Conservation (phyloP, 768 basidiomycete species). For the Leccinum aurantiacum region DNA sequence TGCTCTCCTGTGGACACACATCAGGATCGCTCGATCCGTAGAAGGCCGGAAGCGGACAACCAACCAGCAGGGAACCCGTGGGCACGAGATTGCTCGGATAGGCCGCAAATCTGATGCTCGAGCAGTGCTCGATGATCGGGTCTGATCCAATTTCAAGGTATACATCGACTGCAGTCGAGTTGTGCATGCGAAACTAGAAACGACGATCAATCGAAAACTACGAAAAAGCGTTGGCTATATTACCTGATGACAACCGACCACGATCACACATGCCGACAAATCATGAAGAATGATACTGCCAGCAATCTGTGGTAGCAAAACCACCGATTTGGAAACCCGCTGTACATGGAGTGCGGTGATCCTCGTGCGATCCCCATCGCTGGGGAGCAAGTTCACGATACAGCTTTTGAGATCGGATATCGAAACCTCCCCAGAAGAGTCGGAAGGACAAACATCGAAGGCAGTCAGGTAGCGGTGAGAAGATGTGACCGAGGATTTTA, state of each 20-base stretch:
- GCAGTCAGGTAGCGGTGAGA: constrained; percentile 47
- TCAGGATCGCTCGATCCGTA: neutral
- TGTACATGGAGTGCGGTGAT: constrained; percentile 38
- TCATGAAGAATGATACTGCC: constrained; percentile 77
- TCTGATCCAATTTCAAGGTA: constrained; percentile 67
- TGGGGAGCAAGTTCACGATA: constrained; percentile 63
- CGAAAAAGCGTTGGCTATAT: neutral
- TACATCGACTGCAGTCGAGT: constrained; percentile 60
- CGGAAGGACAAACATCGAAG: constrained; percentile 35
- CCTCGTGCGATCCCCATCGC: constrained; percentile 4
- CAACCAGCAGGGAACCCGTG: constrained; percentile 10
- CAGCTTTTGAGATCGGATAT: constrained; percentile 68
- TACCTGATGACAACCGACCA: constrained; percentile 82
- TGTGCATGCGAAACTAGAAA: constrained; percentile 83
- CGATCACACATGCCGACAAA: constrained; percentile 60
- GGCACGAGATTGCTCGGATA: constrained; percentile 49
- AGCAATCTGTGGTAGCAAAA: constrained; percentile 62
- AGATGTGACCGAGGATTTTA: constrained; percentile 42
- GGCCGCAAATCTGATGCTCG: constrained; percentile 55
- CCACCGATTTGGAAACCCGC: constrained; percentile 56
- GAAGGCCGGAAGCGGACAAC: constrained; percentile 2
- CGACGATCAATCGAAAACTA: neutral
- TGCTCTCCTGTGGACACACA: constrained; percentile 28
- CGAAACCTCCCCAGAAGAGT: constrained; percentile 47
- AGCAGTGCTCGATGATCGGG: constrained; percentile 80